These are phyloP conservation scores for Lachnellula subtilissima DNA, from an alignment of 2,329 filamentous ascomycete species.

Conservation along the genomic window DNA sequence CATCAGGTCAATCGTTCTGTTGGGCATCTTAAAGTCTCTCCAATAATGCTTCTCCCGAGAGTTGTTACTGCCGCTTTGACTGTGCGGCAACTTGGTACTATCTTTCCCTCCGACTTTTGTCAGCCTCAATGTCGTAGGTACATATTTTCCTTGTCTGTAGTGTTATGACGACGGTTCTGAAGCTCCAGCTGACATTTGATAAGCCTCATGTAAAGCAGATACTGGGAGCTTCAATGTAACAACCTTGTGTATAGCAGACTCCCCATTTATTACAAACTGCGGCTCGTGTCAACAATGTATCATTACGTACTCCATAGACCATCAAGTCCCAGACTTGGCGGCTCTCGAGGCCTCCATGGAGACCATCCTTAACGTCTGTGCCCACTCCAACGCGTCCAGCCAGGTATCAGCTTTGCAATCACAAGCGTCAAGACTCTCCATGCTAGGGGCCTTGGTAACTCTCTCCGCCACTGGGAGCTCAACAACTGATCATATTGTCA, in stretches of 20 bases:
- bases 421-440: conserved; percentile 18
- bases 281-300: conserved; percentile 24
- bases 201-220: conserved; percentile 22
- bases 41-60: conserved; percentile 21
- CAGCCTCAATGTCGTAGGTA: conserved; percentile 26
- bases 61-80: conserved; percentile 15
- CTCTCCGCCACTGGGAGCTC: not conserved
- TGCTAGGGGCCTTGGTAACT: conserved; percentile 1
- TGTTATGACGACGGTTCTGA: not conserved
- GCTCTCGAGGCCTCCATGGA: conserved; percentile 5
- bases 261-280: conserved; percentile 22
- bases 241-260: conserved; percentile 19
- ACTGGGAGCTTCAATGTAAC: conserved; percentile 12
- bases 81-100: conserved; percentile 11
- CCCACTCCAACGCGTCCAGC: conserved; percentile 6
- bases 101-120: conserved; percentile 21
- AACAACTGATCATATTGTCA: not conserved
- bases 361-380: conserved; percentile 18
- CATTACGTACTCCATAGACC: conserved; percentile 15
- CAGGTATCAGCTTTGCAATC: conserved; percentile 17
- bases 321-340: not conserved
- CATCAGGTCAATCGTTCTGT: conserved; percentile 6
- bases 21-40: conserved; percentile 1
- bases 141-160: not conserved
- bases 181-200: not conserved